Percentiles rank a stretch among this genome's conserved stretches.
Evolutionary conservation across 2,329 filamentous ascomycete genomes (phyloP).

Genomic region (Tothia fuscella): DNA sequence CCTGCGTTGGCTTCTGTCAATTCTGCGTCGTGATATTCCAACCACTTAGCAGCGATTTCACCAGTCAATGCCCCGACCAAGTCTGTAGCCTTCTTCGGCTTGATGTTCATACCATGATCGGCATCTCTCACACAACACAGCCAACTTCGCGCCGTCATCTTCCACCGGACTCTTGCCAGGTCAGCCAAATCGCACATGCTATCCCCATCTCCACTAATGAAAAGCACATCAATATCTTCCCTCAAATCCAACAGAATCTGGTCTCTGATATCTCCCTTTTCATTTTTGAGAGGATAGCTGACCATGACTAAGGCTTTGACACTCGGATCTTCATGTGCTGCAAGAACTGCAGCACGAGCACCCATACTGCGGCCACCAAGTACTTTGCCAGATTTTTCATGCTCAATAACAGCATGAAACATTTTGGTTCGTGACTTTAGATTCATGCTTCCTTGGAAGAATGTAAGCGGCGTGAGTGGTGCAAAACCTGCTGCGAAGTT

Average conservation of each 20-base stretch:
- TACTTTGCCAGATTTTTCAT: slow-evolving; percentile 15
- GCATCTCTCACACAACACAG: slow-evolving; percentile 25
- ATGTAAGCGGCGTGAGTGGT: slow-evolving; percentile 18
- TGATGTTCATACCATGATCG: slow-evolving; percentile 30
- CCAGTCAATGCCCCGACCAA: slow-evolving; percentile 23
- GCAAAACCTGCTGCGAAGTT: slow-evolving; percentile 30
- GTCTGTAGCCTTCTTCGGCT: slow-evolving; percentile 17
- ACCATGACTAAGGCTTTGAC: slow-evolving; percentile 24
- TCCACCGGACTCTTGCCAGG: slow-evolving; percentile 20
- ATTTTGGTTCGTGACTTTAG: slow-evolving; percentile 25
- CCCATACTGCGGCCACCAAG: slow-evolving; percentile 34
- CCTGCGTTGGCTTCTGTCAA: too few species aligned
- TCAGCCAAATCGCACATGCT: slow-evolving; percentile 22
- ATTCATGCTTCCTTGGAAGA: slow-evolving; percentile 33
- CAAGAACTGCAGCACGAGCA: slow-evolving; percentile 29
- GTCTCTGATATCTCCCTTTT: slow-evolving; percentile 25
- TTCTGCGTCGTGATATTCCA: slow-evolving; percentile 11
- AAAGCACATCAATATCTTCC: slow-evolving; percentile 23
- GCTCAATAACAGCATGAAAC: slow-evolving; percentile 25
- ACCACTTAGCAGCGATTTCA: slow-evolving; percentile 24
- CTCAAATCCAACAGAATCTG: slow-evolving; percentile 27
- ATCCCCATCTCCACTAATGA: slow-evolving; percentile 27
- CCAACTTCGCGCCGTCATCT: slow-evolving; percentile 28
- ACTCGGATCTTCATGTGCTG: slow-evolving; percentile 18
- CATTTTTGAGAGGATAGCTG: slow-evolving; percentile 29